Conservation (phyloP, 371 early-diverging fungal species). For the Rhizopus delemar region DNA sequence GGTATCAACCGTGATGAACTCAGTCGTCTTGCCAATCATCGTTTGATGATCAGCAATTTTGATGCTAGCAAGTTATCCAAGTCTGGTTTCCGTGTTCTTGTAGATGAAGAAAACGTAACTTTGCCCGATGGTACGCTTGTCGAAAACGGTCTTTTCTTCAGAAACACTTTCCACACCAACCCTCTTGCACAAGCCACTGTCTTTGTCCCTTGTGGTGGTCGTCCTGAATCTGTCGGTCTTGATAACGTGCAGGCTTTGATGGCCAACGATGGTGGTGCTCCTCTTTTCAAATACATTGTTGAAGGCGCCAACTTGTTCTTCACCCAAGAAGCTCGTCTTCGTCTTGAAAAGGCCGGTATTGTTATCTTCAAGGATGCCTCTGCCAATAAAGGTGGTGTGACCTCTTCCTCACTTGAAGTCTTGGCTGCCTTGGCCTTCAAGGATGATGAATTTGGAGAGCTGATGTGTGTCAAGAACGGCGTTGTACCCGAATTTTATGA, state of each 20-base stretch:
- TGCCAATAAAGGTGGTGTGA: slow-evolving; percentile 98
- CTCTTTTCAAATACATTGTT: slow-evolving; percentile 97
- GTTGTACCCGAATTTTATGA: slow-evolving; percentile 81
- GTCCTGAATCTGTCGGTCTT: slow-evolving; percentile 96
- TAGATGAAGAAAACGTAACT: slow-evolving; percentile 87
- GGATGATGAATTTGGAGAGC: slow-evolving; percentile 86
- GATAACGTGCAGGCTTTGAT: slow-evolving; percentile 83
- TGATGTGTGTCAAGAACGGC: slow-evolving; percentile 89
- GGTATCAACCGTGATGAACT: slow-evolving; percentile 91
- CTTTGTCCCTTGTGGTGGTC: slow-evolving; percentile 98
- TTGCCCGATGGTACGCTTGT: slow-evolving; percentile 88
- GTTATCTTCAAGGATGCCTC: slow-evolving; percentile 97
- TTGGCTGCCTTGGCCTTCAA: slow-evolving; percentile 92
- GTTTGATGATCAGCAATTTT: slow-evolving; percentile 90
- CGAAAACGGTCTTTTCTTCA: slow-evolving; percentile 88
- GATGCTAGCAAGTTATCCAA: slow-evolving; percentile 76
- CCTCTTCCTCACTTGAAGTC: slow-evolving; percentile 94
- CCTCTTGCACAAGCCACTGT: slow-evolving; percentile 81
- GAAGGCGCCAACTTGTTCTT: slow-evolving; percentile 99
- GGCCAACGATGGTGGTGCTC: slow-evolving; percentile 70
- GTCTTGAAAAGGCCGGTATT: slow-evolving; percentile 91
- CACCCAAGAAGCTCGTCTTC: slow-evolving; percentile 96
- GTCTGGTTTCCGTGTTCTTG: slow-evolving; percentile 90
- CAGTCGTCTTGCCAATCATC: slow-evolving; percentile 73
- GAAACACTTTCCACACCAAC: slow-evolving; percentile 94